These are phyloP conservation scores for Boletus huronensis DNA, from an alignment of 768 basidiomycete genomes.

Conservation along the genomic window DNA sequence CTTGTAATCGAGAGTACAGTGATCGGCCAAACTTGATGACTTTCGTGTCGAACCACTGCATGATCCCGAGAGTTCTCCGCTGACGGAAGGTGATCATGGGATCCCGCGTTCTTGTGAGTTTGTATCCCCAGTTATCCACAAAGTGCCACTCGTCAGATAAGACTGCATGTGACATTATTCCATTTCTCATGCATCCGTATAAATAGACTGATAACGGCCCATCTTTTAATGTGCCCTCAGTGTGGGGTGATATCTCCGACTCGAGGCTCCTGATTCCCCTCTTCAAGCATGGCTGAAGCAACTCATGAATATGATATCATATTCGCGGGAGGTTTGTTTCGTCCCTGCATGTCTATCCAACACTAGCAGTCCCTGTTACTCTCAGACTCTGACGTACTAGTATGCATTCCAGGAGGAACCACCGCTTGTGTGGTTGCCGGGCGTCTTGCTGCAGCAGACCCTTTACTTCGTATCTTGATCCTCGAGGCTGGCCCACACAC, in stretches of 20 bases:
- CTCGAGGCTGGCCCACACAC: slow-evolving; percentile 30
- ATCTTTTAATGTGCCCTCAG: neutral
- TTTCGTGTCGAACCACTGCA: neutral
- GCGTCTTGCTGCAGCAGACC: slow-evolving; percentile 26
- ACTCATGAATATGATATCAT: slow-evolving; percentile 43
- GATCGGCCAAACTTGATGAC: too few relatives aligned
- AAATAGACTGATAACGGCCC: slow-evolving; percentile 2
- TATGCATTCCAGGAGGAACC: slow-evolving; percentile 31
- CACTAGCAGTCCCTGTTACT: neutral
- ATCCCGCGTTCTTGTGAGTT: neutral
- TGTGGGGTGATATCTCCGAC: neutral
- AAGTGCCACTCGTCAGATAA: neutral
- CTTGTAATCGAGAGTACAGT: too few relatives aligned
- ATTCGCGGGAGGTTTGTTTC: slow-evolving; percentile 50
- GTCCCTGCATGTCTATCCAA: neutral
- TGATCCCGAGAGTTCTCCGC: neutral
- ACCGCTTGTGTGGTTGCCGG: slow-evolving; percentile 34
- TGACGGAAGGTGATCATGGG: neutral
- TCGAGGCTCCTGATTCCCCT: neutral
- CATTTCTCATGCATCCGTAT: slow-evolving; percentile 3
- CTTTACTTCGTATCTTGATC: slow-evolving; percentile 23
- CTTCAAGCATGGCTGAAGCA: slow-evolving; percentile 8
- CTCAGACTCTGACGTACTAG: neutral
- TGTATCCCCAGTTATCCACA: neutral
- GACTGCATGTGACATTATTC: neutral